Evolutionary conservation across 306 rosid species (phyloP), one percentile per base, ranked within the genome.

Genomic region (Purshia tridentata): DNA sequence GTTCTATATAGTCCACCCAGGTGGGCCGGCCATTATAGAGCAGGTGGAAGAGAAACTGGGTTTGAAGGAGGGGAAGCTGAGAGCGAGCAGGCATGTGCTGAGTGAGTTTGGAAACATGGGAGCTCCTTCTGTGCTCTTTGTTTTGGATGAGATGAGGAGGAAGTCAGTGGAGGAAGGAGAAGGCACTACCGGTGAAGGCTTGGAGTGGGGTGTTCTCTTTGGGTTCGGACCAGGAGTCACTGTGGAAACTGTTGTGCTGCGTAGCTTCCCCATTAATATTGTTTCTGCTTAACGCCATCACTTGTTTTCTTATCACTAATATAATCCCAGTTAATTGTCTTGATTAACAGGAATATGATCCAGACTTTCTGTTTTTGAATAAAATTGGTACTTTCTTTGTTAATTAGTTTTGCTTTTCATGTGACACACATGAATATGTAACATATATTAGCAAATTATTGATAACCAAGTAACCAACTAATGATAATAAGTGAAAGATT

Each of bases 41-140:
- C 18, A 37, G 35, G 78, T 81, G 1, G 86, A 83, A 12, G 57
- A 35, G 5, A 46, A 12, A 0, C 56, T 76, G 53, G 79, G 75
- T 18, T 46, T 84, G 79, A 70, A 69, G 4, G 50, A 65, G 11
- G 79, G 69, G 3, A 86, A 81, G 46, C 55, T 86, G n/a, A 80
- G 77, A 16, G 85, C 76, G 9, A 72, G 74, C 0, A 78, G 73
- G n/a, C 65, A 83, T 5, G 69, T 78, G 4, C 35, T 75, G 18
- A 79, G 73, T 4, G 86, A 81, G 78, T 73, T 75, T 4, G 88
- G 84, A 22, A 78, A 81, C 74, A 84, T 83, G 83, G 79, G 73
- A 0, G 72, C 87, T 77, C 83, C 83, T 0, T 66, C 54, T 53
- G 80, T 83, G 4, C 0, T 64, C 0, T 78, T 82, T 37, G 60